These are phyloP conservation scores for Trametes gibbosa DNA, from an alignment of 768 basidiomycete species.

Conservation along the genomic window DNA sequence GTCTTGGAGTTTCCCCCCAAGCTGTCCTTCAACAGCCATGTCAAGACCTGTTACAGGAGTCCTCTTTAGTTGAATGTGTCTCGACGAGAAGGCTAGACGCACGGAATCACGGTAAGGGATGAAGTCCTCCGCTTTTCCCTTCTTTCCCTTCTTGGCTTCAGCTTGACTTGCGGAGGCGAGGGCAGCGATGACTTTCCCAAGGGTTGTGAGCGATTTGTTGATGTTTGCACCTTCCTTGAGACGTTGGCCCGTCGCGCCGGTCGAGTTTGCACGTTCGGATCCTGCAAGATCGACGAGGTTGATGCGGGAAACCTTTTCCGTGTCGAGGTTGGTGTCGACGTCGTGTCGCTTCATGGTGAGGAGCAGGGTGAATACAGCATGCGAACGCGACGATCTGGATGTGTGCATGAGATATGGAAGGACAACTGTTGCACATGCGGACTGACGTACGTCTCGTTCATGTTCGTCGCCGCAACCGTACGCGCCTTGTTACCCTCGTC, in stretches of 20 bases:
- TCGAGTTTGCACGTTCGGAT: conserved; percentile 95
- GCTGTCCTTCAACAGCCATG: conserved; percentile 98
- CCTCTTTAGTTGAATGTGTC: not conserved
- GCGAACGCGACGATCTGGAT: conserved; percentile 86
- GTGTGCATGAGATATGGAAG: not conserved
- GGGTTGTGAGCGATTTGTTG: conserved; percentile 96
- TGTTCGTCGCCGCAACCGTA: conserved; percentile 97
- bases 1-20: conserved; percentile 97
- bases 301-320: conserved; percentile 99
- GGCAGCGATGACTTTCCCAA: conserved; percentile 95
- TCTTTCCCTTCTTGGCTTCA: conserved; percentile 65
- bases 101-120: conserved; percentile 98
- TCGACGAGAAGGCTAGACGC: conserved; percentile 26
- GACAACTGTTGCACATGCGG: not conserved
- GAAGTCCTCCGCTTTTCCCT: conserved; percentile 87
- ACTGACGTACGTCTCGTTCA: conserved; percentile 93
- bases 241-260: conserved; percentile 93
- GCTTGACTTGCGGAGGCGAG: conserved; percentile 66
- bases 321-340: conserved; percentile 78
- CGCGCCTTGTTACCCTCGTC: conserved; percentile 99
- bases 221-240: conserved; percentile 98
- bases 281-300: conserved; percentile 96
- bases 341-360: conserved; percentile 92
- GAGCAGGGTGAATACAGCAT: conserved; percentile 96
- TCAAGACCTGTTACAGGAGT: conserved; percentile 64